phyloP scores from a whole-genome alignment of 1,284 basidiomycete genomes.

The Cutaneotrichosporon curvatum region DNA sequence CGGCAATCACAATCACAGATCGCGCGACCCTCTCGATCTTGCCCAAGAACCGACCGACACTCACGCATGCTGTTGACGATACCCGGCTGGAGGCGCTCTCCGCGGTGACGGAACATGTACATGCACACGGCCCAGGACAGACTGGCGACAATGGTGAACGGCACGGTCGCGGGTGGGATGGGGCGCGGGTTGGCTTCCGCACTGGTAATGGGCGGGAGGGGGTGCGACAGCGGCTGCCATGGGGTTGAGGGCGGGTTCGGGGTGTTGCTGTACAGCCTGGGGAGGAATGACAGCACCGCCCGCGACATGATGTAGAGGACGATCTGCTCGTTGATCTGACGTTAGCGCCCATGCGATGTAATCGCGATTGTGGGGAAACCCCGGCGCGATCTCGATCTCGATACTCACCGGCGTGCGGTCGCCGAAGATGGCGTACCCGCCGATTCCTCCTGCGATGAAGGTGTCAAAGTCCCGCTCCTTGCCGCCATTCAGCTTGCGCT shows the following conservation, averaged over 20 bases:
- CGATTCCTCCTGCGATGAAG: constrained; percentile 86
- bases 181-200: constrained; percentile 52
- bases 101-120: constrained; percentile 83
- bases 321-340: constrained; percentile 90
- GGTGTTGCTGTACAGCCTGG: constrained; percentile 52
- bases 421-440: constrained; percentile 90
- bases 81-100: constrained; percentile 84
- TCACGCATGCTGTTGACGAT: constrained; percentile 57
- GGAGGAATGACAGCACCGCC: constrained; percentile 77
- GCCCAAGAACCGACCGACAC: constrained; percentile 16
- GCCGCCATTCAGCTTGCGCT: constrained; percentile 70
- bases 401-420: constrained; percentile 68
- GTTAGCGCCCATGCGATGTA: no score
- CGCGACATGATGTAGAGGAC: constrained; percentile 92
- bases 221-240: constrained; percentile 34
- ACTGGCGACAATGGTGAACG: constrained; percentile 84
- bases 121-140: constrained; percentile 93
- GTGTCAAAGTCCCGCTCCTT: constrained; percentile 74
- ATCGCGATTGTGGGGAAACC: not conserved
- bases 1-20: no score
- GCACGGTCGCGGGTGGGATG: constrained; percentile 67
- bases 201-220: constrained; percentile 35
- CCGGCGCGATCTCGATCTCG: no score
- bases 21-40: no score
- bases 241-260: constrained; percentile 36